phyloP scores from a whole-genome alignment of 208 protist species.

The Acanthamoeba triangularis region DNA sequence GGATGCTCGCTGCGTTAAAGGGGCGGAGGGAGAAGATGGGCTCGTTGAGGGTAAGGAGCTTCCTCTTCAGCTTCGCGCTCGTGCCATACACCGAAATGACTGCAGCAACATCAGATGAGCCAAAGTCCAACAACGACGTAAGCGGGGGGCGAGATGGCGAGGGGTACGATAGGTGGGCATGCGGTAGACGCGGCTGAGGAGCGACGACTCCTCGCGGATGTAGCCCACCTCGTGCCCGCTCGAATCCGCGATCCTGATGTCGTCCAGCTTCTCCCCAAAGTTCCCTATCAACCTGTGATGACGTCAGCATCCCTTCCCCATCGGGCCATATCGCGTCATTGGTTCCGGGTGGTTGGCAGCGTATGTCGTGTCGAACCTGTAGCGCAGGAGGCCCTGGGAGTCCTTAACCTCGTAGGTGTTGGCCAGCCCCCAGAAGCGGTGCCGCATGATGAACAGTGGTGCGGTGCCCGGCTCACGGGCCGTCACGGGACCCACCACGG shows the following conservation, averaged over 20 bases:
- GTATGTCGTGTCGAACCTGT: neutral
- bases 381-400: neutral
- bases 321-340: too few relatives aligned
- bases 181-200: neutral
- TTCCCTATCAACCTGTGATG: neutral
- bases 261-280: neutral
- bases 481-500: neutral
- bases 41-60: neutral
- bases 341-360: too few relatives aligned
- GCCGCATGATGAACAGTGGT: neutral
- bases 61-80: neutral
- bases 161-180: constrained; percentile 15
- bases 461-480: neutral
- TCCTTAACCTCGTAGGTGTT: constrained; percentile 33
- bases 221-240: neutral
- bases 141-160: too few relatives aligned
- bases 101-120: neutral
- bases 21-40: neutral
- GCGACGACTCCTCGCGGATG: neutral
- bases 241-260: neutral
- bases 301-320: too few relatives aligned
- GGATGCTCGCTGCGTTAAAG: neutral
- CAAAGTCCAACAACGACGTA: too few relatives aligned
- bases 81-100: neutral
- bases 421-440: neutral